Base-by-base conservation (phyloP, 257 asterid genomes). In the Ehretia macrophylla region DNA sequence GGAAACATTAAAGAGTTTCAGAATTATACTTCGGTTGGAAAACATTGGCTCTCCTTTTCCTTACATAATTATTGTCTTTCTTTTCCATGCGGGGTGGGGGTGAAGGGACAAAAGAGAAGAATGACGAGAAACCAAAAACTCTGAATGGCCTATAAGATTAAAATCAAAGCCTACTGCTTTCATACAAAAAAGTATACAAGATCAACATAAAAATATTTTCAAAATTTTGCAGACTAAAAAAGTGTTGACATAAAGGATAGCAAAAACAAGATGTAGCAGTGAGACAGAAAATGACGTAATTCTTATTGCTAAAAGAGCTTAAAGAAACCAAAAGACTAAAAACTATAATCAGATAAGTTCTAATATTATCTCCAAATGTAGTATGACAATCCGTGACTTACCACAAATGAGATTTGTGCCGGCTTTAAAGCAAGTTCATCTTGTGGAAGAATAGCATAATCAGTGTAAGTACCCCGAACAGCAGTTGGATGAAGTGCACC, bases 401-500 rank as follows among this genome's bases (percentile, higher is more conserved):
- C 99, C 95, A 64, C 87, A 63, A 89, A 97, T 8, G 99, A 83
- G 51, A 93, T 69, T 47, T 90, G 79, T 54, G 76, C 77, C 54
- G 99, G 99, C 71, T 89, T 93, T 37, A 67, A 67, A 49, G 76
- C 72, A 72, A 93, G 95, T 75, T 89, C 85, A 45, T 89, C 97
- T 66, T 85, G 95, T 11, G 83, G 67, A 64, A 93, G 97, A 74
- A 93, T 75, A 44, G 93, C 97, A 72, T 85, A 90, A 61, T 93
- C 97, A 56, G 88, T 55, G 58, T 93, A 93, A 66, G 97, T 89
- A 72, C 99, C 99, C 95, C 99, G 83, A 76, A 83, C 81, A 48
- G 99, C 96, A 55, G 97, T 93, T 59, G 97, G 97, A 70, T 89
- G 99, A 65, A 93, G 78, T 32, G 99, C 97, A 65, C 99, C 97